Percentiles rank a stretch among this genome's conserved stretches.
Evolutionary conservation across 164 flowering plant species (phyloP).

Genomic region (Tetrastigma voinierianum): DNA sequence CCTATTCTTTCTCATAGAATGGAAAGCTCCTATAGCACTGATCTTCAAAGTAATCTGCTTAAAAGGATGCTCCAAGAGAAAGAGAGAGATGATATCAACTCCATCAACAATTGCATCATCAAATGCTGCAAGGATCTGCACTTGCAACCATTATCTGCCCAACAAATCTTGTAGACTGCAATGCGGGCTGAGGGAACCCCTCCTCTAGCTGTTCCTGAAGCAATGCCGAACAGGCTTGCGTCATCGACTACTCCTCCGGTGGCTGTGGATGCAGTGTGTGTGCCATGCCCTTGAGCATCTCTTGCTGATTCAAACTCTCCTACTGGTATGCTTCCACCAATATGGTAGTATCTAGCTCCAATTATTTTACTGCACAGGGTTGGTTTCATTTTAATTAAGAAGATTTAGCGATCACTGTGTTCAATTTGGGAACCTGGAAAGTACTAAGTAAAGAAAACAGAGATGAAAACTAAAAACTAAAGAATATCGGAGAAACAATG

Average conservation of each 20-base stretch:
- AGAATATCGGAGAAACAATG: too few relatives aligned
- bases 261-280: constrained; percentile 70
- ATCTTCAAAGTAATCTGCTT: too few relatives aligned
- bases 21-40: constrained; percentile 11
- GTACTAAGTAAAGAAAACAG: too few relatives aligned
- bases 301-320: constrained; percentile 40
- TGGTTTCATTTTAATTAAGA: background rate
- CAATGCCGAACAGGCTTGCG: constrained; percentile 48
- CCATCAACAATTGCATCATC: constrained; percentile 82
- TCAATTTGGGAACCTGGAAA: too few relatives aligned
- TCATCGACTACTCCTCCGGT: constrained; percentile 46
- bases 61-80: constrained; percentile 37
- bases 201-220: constrained; percentile 57
- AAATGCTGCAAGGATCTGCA: constrained; percentile 56
- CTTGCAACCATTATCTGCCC: constrained; percentile 50
- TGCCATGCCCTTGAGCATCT: constrained; percentile 64
- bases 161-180: constrained; percentile 66
- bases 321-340: background rate
- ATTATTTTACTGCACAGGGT: constrained; percentile 65
- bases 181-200: constrained; percentile 63
- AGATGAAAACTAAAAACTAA: too few relatives aligned
- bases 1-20: constrained; percentile 12
- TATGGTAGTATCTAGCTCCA: constrained; percentile 48
- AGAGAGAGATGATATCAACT: constrained; percentile 63
- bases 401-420: too few relatives aligned